Percentiles rank a stretch among this genome's conserved stretches.
Conservation (phyloP, 805 yeast species). For the Myxozyma vanderwaltii region DNA sequence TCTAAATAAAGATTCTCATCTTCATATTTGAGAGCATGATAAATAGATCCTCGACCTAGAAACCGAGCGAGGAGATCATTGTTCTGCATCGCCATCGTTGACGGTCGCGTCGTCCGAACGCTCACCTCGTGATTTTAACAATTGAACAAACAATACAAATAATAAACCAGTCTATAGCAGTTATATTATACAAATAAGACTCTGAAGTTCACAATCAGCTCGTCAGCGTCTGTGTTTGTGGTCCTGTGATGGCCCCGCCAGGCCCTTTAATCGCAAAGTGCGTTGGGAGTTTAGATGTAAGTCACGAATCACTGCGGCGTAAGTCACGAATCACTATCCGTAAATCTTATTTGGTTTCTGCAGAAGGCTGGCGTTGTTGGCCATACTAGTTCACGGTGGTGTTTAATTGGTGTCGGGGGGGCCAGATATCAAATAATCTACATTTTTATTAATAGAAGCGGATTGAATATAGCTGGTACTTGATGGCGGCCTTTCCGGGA, state of each 20-base stretch:
- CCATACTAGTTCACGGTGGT: too few species aligned
- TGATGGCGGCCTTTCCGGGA: constrained; percentile 13
- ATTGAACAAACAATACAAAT: not conserved
- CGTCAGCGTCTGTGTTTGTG: not conserved
- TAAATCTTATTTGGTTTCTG: not conserved
- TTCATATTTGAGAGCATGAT: constrained; percentile 31
- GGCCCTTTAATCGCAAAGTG: not conserved
- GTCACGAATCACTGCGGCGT: constrained; percentile 3
- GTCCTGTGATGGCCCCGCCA: not conserved
- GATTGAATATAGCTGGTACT: not conserved
- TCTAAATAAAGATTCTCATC: constrained; percentile 22
- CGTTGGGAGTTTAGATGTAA: constrained; percentile 1
- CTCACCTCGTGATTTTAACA: not conserved
- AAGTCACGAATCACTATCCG: not conserved
- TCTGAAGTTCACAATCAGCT: too few species aligned
- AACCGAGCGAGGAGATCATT: constrained; percentile 29
- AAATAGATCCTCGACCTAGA: constrained; percentile 34
- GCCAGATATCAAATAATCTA: not conserved
- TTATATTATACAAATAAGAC: too few species aligned
- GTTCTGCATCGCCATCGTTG: constrained; percentile 8
- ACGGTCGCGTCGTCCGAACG: not conserved
- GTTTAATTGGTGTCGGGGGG: too few species aligned
- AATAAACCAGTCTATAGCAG: not conserved
- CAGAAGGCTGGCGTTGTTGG: too few species aligned
- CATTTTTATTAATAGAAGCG: not conserved